Evolutionary conservation across 2,329 filamentous ascomycete genomes (phyloP), one percentile per base, ranked within the genome.

Genomic region (Aspergillus sp.): DNA sequence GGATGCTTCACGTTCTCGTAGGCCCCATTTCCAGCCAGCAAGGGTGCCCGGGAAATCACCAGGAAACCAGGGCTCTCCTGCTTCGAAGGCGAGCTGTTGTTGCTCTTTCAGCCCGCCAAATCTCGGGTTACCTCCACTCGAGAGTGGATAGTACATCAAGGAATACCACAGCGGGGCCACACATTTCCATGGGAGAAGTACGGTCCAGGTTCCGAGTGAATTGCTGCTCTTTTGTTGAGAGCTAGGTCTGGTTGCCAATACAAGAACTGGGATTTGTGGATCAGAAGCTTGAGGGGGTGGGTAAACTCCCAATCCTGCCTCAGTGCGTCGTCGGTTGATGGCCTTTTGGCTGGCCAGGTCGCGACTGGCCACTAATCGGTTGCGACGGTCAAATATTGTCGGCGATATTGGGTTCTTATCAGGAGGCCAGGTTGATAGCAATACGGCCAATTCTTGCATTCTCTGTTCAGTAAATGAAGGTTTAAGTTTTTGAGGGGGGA

Each of bases 171-270:
- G 81, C 0, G 91, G 86, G 37, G 86, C 80, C 37, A 98, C 89
- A 66, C 90, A 96, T 70, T 90, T 92, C 91, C 93, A 97, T 0
- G 95, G 95, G 3, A 95, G 82, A 23, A 98, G 80, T 1, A 98
- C 72, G 0, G 88, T 95, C 91, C 92, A 98, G 0, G 82, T 87
- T 0, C 89, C 88, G 48, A 89, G 86, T 1, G 80, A 77, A 47
- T 82, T 82, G 11, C 73, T 77, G 39, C 76, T 75, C 31, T 66
- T 74, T 6, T 66, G 60, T n/a, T 65, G 57, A 33, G 56, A 52
- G 11, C 76, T 71, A 9, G 81, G 71, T 3, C 85, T 82, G 11
- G 84, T 85, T 35, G 87, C 81, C 4, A 91, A 80, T 6, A 96
- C 76, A 1, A 93, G 79, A 40, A 93, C 76, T 1, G 95, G 95